A percentile compares a stretch with the other conserved stretches of the same genome.
phyloP scores from a whole-genome alignment of 176 grass and related monocot species.

The Themeda triandra region DNA sequence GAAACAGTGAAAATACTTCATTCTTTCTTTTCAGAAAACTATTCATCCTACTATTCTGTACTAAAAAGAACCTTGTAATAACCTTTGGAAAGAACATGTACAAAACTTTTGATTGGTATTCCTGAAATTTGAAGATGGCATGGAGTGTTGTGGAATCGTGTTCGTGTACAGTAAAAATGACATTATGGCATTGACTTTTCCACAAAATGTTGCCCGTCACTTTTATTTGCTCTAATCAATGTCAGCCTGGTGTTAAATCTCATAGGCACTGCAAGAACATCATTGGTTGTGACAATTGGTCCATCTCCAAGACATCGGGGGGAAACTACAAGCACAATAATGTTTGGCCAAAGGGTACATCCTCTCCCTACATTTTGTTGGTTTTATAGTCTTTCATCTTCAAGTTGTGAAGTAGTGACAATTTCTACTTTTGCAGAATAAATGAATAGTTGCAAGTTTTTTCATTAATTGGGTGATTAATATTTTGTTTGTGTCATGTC shows the following conservation, averaged over 20 bases:
- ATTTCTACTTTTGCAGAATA: background rate
- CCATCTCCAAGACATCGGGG: constrained; percentile 96
- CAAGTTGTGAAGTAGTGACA: background rate
- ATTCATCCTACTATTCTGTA: background rate
- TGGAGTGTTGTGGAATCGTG: background rate
- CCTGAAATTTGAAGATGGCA: background rate
- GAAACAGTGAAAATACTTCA: background rate
- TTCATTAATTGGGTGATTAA: constrained; percentile 5
- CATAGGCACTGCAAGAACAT: constrained; percentile 96
- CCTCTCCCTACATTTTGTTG: background rate
- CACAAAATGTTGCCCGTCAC: background rate
- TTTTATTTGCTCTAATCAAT: constrained; percentile 29
- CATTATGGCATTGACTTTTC: background rate
- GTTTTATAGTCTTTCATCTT: constrained; percentile 1
- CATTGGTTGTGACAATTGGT: constrained; percentile 96
- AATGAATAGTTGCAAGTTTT: background rate
- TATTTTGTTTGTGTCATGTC: constrained; percentile 24
- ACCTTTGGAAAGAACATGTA: background rate
- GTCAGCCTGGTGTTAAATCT: constrained; percentile 41
- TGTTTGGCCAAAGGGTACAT: constrained; percentile 99
- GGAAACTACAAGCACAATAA: constrained; percentile 99
- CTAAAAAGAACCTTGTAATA: background rate
- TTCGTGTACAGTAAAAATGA: background rate
- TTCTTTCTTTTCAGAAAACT: background rate
- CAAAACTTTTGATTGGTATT: background rate